Conservation (phyloP, 495 filamentous ascomycete genomes). For the Rhizodiscina lignyota region DNA sequence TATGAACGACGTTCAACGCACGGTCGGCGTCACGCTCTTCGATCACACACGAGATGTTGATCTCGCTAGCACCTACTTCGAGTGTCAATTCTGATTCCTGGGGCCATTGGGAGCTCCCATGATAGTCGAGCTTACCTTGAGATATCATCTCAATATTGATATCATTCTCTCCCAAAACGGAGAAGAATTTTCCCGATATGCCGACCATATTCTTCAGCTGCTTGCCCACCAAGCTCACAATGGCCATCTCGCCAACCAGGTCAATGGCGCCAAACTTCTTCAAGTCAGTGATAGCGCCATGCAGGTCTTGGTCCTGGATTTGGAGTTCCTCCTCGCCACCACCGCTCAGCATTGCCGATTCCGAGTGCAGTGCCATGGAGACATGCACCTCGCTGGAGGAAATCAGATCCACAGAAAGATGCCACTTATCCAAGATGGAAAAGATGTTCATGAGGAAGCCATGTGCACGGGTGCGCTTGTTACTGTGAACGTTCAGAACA, state of each 20-base stretch:
- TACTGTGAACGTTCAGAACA: conserved; percentile 89
- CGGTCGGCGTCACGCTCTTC: conserved; percentile 76
- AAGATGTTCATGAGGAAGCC: conserved; percentile 89
- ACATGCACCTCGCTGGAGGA: conserved; percentile 90
- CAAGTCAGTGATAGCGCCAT: conserved; percentile 38
- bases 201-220: conserved; percentile 94
- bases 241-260: conserved; percentile 73
- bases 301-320: conserved; percentile 19
- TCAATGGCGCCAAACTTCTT: conserved; percentile 68
- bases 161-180: conserved; percentile 65
- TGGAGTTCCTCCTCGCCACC: conserved; percentile 44
- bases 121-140: conserved; percentile 46
- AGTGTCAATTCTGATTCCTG: conserved; percentile 1
- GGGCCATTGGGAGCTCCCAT: conserved; percentile 5
- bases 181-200: conserved; percentile 55
- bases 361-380: conserved; percentile 79
- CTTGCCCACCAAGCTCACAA: conserved; percentile 76
- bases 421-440: conserved; percentile 60
- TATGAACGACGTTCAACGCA: conserved; percentile 89
- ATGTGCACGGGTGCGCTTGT: conserved; percentile 73
- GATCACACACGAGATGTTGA: conserved; percentile 96
- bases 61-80: conserved; percentile 78
- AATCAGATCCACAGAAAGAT: conserved; percentile 79
- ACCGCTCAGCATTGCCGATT: conserved; percentile 26
- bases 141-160: conserved; percentile 98